phyloP scores from a whole-genome alignment of 1,139 yeast genomes.

The Nakaseomyces bracarensis region DNA sequence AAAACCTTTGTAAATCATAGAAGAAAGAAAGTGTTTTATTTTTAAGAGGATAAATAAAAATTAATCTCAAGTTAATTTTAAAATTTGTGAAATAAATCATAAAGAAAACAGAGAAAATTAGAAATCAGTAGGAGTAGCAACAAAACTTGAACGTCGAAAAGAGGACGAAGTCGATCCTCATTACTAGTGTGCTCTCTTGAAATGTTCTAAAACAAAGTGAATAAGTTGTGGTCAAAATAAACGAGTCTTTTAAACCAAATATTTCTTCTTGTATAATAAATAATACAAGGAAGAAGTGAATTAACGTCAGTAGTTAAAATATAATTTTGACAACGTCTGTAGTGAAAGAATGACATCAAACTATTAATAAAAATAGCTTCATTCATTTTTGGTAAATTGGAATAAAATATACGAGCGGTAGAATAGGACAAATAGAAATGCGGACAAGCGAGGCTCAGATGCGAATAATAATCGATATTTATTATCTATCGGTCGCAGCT shows the following conservation, averaged over 20 bases:
- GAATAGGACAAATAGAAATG: constrained; percentile 1
- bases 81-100: no score
- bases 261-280: no score
- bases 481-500: constrained; percentile 4
- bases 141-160: background rate
- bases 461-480: background rate
- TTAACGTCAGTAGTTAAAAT: no score
- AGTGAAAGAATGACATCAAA: no score
- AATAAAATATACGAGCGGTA: constrained; percentile 4
- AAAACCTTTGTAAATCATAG: no score
- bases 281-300: background rate
- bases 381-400: background rate
- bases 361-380: no score
- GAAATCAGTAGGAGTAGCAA: background rate
- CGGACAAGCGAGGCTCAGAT: constrained; percentile 5
- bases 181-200: background rate
- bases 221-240: background rate
- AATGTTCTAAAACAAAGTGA: background rate
- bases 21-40: no score
- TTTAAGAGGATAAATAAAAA: no score
- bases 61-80: no score
- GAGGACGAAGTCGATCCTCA: background rate
- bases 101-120: background rate
- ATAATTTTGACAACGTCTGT: no score
- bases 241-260: background rate